Evolutionary conservation across 257 asterid genomes (phyloP).

Genomic region (Salvia rosmarinus): DNA sequence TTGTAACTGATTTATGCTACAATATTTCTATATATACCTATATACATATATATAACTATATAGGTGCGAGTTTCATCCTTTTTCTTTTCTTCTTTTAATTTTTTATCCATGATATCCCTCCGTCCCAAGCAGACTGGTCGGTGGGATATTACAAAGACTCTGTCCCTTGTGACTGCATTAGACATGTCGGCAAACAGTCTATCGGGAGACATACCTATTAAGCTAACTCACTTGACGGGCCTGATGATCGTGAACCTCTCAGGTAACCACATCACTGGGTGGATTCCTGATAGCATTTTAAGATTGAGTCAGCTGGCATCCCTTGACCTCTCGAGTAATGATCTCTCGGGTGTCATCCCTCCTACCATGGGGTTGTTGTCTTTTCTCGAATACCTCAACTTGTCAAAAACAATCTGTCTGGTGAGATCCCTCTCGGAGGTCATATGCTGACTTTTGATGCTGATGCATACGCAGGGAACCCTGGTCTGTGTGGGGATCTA

Average conservation of each 20-base stretch:
- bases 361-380: constrained; percentile 46
- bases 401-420: constrained; percentile 54
- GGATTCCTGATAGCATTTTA: constrained; percentile 52
- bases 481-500: constrained; percentile 54
- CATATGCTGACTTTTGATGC: constrained; percentile 53
- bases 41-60: too few species aligned
- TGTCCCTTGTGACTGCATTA: constrained; percentile 55
- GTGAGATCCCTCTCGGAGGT: constrained; percentile 47
- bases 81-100: too few species aligned
- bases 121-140: too few species aligned
- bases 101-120: too few species aligned
- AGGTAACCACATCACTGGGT: constrained; percentile 51
- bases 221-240: constrained; percentile 44
- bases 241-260: constrained; percentile 52
- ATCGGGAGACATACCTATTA: constrained; percentile 45
- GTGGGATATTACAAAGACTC: constrained; percentile 14
- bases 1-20: too few species aligned
- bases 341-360: constrained; percentile 52
- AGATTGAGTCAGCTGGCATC: constrained; percentile 43
- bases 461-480: constrained; percentile 48
- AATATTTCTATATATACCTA: too few species aligned
- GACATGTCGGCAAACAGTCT: constrained; percentile 53
- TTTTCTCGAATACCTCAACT: constrained; percentile 45
- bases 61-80: too few species aligned
- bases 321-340: constrained; percentile 57